Conservation (phyloP, 2,329 filamentous ascomycete species). For the Chaetomium globosum region DNA sequence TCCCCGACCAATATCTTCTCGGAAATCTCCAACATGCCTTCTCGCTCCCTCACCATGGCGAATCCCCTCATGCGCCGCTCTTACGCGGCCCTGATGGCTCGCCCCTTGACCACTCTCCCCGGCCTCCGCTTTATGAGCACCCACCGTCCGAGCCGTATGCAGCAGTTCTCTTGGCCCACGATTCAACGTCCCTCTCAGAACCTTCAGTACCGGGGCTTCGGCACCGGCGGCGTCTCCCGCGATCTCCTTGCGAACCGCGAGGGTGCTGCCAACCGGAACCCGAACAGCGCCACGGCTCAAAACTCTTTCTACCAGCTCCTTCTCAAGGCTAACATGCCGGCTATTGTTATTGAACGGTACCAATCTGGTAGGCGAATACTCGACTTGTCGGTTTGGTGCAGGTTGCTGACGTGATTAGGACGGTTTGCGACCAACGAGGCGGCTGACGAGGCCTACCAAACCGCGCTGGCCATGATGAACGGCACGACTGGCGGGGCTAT, state of each 20-base stretch:
- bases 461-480: constrained; percentile 61
- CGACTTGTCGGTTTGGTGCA: background rate
- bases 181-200: constrained; percentile 24
- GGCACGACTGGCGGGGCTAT: constrained; percentile 34
- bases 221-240: constrained; percentile 54
- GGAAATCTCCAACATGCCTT: constrained; percentile 33
- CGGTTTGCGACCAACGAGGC: constrained; percentile 79
- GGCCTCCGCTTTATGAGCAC: constrained; percentile 37
- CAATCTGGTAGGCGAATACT: constrained; percentile 61
- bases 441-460: constrained; percentile 77
- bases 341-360: constrained; percentile 88
- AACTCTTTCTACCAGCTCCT: constrained; percentile 93
- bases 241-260: constrained; percentile 81
- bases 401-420: constrained; percentile 27
- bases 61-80: constrained; percentile 38
- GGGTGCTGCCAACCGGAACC: constrained; percentile 90
- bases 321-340: constrained; percentile 87
- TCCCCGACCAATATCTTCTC: constrained; percentile 33
- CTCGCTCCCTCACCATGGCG: constrained; percentile 34
- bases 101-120: constrained; percentile 31
- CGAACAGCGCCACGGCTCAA: constrained; percentile 81
- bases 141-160: constrained; percentile 33
- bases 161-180: constrained; percentile 27
- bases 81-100: constrained; percentile 33
- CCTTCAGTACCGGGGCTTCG: constrained; percentile 33